A percentile compares a stretch with the other conserved stretches of the same genome.
Conservation (phyloP, 306 rosid genomes). For the Cucurbita moschata region DNA sequence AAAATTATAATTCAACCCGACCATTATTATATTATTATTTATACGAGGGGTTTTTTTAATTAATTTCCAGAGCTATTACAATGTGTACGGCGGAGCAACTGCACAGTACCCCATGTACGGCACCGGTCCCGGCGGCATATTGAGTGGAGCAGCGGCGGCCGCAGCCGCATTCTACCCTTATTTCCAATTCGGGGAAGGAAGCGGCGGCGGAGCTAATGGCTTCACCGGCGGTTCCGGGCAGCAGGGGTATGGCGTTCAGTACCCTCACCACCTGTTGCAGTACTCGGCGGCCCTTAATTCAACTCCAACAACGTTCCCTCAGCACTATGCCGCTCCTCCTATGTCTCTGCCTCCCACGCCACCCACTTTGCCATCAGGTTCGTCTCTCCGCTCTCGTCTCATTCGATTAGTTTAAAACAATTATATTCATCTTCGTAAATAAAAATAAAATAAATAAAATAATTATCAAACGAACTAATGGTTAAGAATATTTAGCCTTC, state of each 20-base stretch:
- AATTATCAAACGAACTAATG: too few species aligned
- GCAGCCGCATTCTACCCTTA: slow-evolving; percentile 60
- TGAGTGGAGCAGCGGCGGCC: slow-evolving; percentile 39
- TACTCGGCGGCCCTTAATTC: slow-evolving; percentile 52
- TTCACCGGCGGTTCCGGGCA: slow-evolving; percentile 16
- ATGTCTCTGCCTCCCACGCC: slow-evolving; percentile 89
- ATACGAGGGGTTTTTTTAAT: background rate
- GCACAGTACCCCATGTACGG: slow-evolving; percentile 75
- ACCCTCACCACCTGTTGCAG: slow-evolving; percentile 63
- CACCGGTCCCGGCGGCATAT: slow-evolving; percentile 54
- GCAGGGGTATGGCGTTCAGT: slow-evolving; percentile 66
- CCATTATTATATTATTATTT: too few species aligned
- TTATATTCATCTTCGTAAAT: background rate
- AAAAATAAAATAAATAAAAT: too few species aligned
- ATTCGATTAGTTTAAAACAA: too few species aligned
- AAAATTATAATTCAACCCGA: too few species aligned
- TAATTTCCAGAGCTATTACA: slow-evolving; percentile 60
- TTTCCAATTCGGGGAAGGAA: slow-evolving; percentile 52
- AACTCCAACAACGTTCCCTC: slow-evolving; percentile 48
- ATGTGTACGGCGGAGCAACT: slow-evolving; percentile 70
- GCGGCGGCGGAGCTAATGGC: background rate
- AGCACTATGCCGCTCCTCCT: slow-evolving; percentile 71
- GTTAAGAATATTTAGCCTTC: too few species aligned
- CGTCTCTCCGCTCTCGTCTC: background rate
- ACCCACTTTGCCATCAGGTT: slow-evolving; percentile 90